Percentiles rank a stretch among this genome's conserved stretches.
Evolutionary conservation across 1,284 basidiomycete species (phyloP).

Genomic region (Sporisorium exsertum): DNA sequence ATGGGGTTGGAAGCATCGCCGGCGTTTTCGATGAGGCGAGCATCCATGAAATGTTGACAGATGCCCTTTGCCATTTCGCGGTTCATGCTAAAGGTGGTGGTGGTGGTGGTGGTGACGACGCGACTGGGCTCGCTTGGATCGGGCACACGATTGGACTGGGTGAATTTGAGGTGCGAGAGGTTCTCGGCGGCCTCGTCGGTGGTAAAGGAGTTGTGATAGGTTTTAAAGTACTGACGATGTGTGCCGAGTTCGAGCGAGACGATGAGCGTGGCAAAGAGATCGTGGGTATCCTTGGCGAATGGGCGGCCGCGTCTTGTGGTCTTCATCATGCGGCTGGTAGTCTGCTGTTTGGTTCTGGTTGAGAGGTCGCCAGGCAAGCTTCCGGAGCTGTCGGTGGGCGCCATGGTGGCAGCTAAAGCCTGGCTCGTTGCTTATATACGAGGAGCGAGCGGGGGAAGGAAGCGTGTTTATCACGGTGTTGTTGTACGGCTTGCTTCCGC

Average conservation of each 20-base stretch:
- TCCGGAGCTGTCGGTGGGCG: conserved; percentile 46
- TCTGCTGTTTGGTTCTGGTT: conserved; percentile 59
- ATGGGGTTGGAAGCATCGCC: conserved; percentile 85
- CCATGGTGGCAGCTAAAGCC: conserved; percentile 21
- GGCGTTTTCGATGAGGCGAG: conserved; percentile 95
- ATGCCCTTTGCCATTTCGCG: conserved; percentile 99
- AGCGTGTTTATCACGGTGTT: too few species aligned
- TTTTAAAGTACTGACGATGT: conserved; percentile 95
- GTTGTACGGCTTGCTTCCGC: background rate
- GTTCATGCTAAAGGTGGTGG: conserved; percentile 99
- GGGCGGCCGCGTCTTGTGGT: conserved; percentile 61
- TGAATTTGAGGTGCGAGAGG: conserved; percentile 95
- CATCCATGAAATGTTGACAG: conserved; percentile 99
- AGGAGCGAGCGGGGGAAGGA: background rate
- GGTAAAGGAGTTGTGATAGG: conserved; percentile 92
- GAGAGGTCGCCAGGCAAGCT: conserved; percentile 47
- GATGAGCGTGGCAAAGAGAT: conserved; percentile 95
- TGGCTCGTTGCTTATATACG: conserved; percentile 11
- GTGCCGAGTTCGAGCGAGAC: conserved; percentile 89
- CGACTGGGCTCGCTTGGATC: conserved; percentile 96
- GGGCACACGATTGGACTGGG: conserved; percentile 96
- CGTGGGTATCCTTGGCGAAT: conserved; percentile 83
- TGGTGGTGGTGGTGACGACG: conserved; percentile 98
- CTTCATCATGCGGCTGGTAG: conserved; percentile 67
- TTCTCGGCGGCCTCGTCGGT: conserved; percentile 96